Base-by-base conservation (phyloP, 331 rosid species). In the Telfairia occidentalis region DNA sequence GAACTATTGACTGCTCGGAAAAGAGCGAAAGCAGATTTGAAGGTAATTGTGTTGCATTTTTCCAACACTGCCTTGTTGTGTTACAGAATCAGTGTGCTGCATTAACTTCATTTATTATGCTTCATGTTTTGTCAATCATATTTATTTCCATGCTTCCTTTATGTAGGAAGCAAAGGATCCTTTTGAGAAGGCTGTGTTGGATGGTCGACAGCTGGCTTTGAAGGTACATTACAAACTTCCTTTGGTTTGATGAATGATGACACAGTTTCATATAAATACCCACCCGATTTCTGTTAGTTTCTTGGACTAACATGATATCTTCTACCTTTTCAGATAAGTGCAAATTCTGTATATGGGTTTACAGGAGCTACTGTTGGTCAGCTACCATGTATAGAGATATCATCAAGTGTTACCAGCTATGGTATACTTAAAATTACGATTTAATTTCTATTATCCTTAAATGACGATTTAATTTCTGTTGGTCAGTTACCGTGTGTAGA, bases 341-440 rank as follows among this genome's bases (percentile, higher is more conserved):
- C 98, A 78, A 94, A 94, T 86, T 94, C 98, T 9, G 98, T 94
- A 10, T 94, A 94, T 81, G 98, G 97, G 82, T 91, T 94, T 85
- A 94, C 98, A 12, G 98, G 98, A 82, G 98, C 98, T 64, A 89
- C 98, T 57, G 49, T 94, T 74, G 97, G 96, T 70, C 98, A 91
- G 84, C 85, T 94, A 75, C 98, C 97, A 9, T 94, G 98, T 83
- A 2, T 94, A 75, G 97, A 87, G 89, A 94, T 94, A 87, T 94
- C 98, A 16, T 94, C 98, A 29, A 94, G 98, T 88, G 98, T 94
- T 78, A 94, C 98, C 18, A 94, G 98, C 92, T 94, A 94, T 70
- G 98, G 98, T 94, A 91, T 59, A 43, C 69, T 71, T 75, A 59
- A 64, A 53, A 30, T 63, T 29, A 19, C 30, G 11, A 4, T 21